Base-by-base conservation (phyloP, 768 basidiomycete genomes). In the Boletellus ananas region DNA sequence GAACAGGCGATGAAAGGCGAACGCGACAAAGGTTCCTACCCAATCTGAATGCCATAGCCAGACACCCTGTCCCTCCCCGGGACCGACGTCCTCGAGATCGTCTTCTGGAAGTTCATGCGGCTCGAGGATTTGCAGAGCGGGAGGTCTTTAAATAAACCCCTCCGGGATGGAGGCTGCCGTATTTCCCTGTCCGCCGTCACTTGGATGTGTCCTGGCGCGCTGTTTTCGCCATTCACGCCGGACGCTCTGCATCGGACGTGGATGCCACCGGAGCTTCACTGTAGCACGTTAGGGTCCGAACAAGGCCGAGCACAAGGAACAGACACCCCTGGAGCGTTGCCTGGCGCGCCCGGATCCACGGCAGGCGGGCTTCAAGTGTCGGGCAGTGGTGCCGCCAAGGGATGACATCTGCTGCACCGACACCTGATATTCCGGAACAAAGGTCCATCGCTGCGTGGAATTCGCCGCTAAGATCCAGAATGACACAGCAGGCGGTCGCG, bases 11-110 rank as follows among this genome's bases (percentile, higher is more conserved):
- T 7, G 16, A 5, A 21, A 25, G 11, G 27, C 10, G 3, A 27
- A 1, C 5, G 7, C 6, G 23, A 23, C 23, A 6, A 23, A 6
- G 23, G 1, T 11, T 2, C 55, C 34, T 27, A 59, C 58, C 62
- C 50, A 13, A 68, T 66, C 52, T 68, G 66, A 54, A 66, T 64
- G 6, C 62, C 64, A 58, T 60, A 62, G 3, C 54, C 58, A 6
- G 65, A 42, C 20, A 48, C 38, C 13, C 13, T 52, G 31, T 64
- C 49, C 23, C 31, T 41, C 18, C 46, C 59, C 1, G 61, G 35
- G 25, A 23, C 31, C 12, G 61, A 63, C 8, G 50, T 50, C 42
- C 35, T 55, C 45, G 56, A 55, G 44, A 38, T 55, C 27, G 57
- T 54, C 48, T 62, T 61, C 39, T 47, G 50, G 38, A 59, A 45